A percentile compares a stretch with the other conserved stretches of the same genome.
These are phyloP conservation scores for Annulohypoxylon moriforme DNA, from an alignment of 495 filamentous ascomycete genomes.

Conservation along the genomic window DNA sequence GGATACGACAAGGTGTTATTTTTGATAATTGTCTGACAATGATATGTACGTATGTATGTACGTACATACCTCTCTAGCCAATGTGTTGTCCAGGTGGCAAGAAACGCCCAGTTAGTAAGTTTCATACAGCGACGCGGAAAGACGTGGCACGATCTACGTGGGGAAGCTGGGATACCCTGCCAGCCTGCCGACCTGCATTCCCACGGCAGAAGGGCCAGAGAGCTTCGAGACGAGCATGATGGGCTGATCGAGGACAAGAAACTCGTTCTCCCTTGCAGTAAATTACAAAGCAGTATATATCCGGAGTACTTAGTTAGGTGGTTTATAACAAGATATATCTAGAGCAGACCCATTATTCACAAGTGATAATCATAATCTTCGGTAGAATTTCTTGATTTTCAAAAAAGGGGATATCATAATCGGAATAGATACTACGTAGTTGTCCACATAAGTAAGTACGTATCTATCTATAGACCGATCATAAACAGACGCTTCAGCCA, in stretches of 20 bases:
- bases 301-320: background rate
- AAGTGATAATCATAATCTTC: slow-evolving; percentile 9
- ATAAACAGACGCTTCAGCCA: slow-evolving; percentile 22
- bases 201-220: background rate
- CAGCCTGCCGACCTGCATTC: slow-evolving; percentile 23
- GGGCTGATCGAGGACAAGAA: slow-evolving; percentile 4
- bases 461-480: slow-evolving; percentile 35
- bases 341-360: slow-evolving; percentile 2
- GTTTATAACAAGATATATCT: slow-evolving; percentile 4
- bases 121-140: slow-evolving; percentile 19
- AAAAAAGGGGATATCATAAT: slow-evolving; percentile 31
- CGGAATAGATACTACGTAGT: slow-evolving; percentile 10
- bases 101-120: slow-evolving; percentile 7
- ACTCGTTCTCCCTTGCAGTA: slow-evolving; percentile 5
- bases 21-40: background rate
- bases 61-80: background rate
- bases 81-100: background rate
- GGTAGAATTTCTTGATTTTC: slow-evolving; percentile 21
- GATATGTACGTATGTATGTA: background rate
- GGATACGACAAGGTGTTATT: slow-evolving; percentile 6
- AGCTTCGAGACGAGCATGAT: slow-evolving; percentile 7
- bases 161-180: slow-evolving; percentile 34
- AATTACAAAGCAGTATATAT: background rate
- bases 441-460: slow-evolving; percentile 8
- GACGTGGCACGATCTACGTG: slow-evolving; percentile 42